Conservation (phyloP, 192 early-diverging fungal genomes). For the Umbelopsis sp. region DNA sequence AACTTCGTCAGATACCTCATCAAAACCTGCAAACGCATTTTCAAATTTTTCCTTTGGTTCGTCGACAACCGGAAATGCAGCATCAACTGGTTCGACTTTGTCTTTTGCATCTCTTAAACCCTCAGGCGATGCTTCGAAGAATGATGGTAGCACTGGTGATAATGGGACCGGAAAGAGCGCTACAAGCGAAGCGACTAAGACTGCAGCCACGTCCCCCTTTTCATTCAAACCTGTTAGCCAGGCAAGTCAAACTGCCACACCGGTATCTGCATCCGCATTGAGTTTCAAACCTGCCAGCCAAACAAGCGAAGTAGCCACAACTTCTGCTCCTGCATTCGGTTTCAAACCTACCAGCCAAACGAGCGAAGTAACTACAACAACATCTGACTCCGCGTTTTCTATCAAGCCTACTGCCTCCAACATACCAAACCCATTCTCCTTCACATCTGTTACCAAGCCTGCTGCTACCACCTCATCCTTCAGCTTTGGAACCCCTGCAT, state of each 20-base stretch:
- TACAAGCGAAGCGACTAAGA: background rate
- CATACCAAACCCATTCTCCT: constrained; percentile 11
- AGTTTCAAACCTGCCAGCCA: background rate
- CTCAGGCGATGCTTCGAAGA: background rate
- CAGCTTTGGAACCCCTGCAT: background rate
- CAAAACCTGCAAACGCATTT: background rate
- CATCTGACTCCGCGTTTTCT: background rate
- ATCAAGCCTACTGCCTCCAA: background rate
- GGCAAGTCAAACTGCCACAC: background rate
- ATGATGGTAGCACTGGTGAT: background rate
- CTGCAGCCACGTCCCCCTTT: background rate
- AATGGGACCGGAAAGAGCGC: background rate
- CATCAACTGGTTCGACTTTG: background rate
- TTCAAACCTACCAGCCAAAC: background rate
- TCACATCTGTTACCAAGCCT: background rate
- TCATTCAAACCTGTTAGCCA: background rate
- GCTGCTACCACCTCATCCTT: background rate
- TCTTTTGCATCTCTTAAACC: background rate
- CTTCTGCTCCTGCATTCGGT: background rate
- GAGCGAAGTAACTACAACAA: background rate
- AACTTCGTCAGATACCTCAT: no score
- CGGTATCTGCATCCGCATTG: background rate
- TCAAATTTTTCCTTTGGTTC: background rate
- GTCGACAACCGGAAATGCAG: background rate
- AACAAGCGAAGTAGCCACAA: background rate